phyloP scores from a whole-genome alignment of 1,284 basidiomycete genomes.

The Stereum hirsutum region DNA sequence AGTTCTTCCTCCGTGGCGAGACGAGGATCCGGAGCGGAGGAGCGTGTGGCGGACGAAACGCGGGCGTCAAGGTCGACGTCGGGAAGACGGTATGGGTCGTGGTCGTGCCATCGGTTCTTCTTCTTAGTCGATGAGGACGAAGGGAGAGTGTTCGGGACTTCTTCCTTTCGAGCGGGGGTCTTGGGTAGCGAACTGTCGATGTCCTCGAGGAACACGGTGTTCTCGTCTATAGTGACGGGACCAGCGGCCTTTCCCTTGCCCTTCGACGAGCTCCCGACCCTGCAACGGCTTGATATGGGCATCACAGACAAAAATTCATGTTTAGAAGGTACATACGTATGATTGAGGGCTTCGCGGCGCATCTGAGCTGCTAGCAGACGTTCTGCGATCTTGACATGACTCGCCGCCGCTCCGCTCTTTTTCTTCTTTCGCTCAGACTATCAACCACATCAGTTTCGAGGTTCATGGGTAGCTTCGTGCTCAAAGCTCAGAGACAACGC shows the following conservation, averaged over 20 bases:
- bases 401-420: conserved; percentile 81
- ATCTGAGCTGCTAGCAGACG: conserved; percentile 90
- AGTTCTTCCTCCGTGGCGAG: conserved; percentile 92
- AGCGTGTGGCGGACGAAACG: conserved; percentile 48
- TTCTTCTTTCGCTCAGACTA: conserved; percentile 81
- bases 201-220: conserved; percentile 83
- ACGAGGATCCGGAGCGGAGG: conserved; percentile 71
- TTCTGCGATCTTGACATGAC: conserved; percentile 81
- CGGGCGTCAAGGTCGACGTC: conserved; percentile 57
- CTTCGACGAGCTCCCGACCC: conserved; percentile 20
- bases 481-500: conserved; percentile 19
- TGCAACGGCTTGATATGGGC: too few relatives aligned
- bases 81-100: conserved; percentile 81
- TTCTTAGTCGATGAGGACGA: conserved; percentile 37
- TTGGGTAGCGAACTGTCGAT: conserved; percentile 49
- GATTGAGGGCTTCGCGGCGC: conserved; percentile 82
- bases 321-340: too few relatives aligned
- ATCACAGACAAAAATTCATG: too few relatives aligned
- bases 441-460: background rate
- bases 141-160: conserved; percentile 19
- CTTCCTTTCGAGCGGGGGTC: conserved; percentile 30
- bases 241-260: conserved; percentile 34
- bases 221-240: conserved; percentile 47
- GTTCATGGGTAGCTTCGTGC: background rate
- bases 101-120: conserved; percentile 57